phyloP scores from a whole-genome alignment of 495 filamentous ascomycete genomes.

The Endocarpon pusillum region DNA sequence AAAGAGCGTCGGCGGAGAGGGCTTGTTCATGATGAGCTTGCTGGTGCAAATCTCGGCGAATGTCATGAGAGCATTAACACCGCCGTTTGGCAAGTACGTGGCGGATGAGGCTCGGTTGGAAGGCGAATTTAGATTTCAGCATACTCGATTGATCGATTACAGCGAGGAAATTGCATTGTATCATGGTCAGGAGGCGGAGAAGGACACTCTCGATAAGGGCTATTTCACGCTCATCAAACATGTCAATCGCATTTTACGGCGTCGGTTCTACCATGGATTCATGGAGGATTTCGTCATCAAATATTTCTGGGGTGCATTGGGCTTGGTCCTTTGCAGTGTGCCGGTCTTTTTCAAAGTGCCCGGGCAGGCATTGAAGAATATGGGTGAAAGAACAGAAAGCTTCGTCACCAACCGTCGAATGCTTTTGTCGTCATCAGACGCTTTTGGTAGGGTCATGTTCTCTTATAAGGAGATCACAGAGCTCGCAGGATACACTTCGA shows the following conservation, averaged over 20 bases:
- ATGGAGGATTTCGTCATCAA: conserved; percentile 99
- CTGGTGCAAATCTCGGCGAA: conserved; percentile 84
- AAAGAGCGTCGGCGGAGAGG: conserved; percentile 84
- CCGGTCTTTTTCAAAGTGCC: conserved; percentile 93
- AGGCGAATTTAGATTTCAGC: conserved; percentile 90
- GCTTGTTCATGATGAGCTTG: conserved; percentile 82
- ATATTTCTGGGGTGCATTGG: conserved; percentile 95
- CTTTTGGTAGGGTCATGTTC: conserved; percentile 94
- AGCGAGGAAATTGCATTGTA: conserved; percentile 90
- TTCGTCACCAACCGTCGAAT: conserved; percentile 91
- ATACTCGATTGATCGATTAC: conserved; percentile 86
- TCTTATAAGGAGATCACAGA: conserved; percentile 96
- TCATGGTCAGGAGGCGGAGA: conserved; percentile 85
- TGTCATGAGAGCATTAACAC: conserved; percentile 85
- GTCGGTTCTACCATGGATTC: conserved; percentile 84
- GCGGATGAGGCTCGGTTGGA: conserved; percentile 89
- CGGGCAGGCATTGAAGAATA: conserved; percentile 48
- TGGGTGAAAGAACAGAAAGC: conserved; percentile 80
- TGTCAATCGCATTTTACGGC: conserved; percentile 83
- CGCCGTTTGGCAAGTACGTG: conserved; percentile 96
- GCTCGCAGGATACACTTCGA: conserved; percentile 81
- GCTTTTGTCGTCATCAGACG: conserved; percentile 80
- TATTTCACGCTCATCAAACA: conserved; percentile 99
- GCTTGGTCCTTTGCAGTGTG: conserved; percentile 83
- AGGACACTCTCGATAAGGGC: conserved; percentile 91